These are phyloP conservation scores for Dothiorella sarmentorum DNA, from an alignment of 2,329 filamentous ascomycete genomes.

Conservation along the genomic window DNA sequence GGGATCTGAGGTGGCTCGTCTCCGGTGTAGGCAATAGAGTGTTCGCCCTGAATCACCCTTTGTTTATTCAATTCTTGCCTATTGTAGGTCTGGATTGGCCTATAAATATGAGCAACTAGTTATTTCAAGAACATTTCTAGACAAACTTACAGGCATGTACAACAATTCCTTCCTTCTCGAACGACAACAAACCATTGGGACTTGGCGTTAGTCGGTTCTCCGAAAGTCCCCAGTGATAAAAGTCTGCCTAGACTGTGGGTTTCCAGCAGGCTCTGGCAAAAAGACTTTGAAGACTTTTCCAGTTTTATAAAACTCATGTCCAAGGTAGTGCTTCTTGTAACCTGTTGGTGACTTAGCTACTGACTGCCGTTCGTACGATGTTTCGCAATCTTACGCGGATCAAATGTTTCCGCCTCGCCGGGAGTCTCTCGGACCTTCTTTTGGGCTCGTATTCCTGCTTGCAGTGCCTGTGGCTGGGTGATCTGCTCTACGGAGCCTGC, in stretches of 20 bases:
- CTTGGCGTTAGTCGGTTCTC: conserved; percentile 8
- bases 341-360: not conserved
- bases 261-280: conserved; percentile 10
- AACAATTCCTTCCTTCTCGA: conserved; percentile 2
- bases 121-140: too few species aligned
- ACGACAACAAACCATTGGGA: conserved; percentile 20
- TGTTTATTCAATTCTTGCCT: not conserved
- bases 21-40: not conserved
- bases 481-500: not conserved
- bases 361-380: fast-evolving
- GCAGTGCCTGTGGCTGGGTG: not conserved
- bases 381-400: conserved; percentile 9
- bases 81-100: conserved; percentile 17
- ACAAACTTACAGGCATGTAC: conserved; percentile 18
- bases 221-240: conserved; percentile 2
- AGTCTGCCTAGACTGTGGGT: not conserved
- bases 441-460: not conserved
- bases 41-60: not conserved
- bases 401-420: conserved; percentile 2
- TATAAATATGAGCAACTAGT: not conserved
- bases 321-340: not conserved
- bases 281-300: conserved; percentile 15
- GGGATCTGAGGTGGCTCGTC: not conserved
- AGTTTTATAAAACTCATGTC: not conserved
- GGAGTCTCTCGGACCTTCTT: not conserved